Evolutionary conservation across 2,329 filamentous ascomycete species (phyloP).

Genomic region (Ophiostoma fasciatum): DNA sequence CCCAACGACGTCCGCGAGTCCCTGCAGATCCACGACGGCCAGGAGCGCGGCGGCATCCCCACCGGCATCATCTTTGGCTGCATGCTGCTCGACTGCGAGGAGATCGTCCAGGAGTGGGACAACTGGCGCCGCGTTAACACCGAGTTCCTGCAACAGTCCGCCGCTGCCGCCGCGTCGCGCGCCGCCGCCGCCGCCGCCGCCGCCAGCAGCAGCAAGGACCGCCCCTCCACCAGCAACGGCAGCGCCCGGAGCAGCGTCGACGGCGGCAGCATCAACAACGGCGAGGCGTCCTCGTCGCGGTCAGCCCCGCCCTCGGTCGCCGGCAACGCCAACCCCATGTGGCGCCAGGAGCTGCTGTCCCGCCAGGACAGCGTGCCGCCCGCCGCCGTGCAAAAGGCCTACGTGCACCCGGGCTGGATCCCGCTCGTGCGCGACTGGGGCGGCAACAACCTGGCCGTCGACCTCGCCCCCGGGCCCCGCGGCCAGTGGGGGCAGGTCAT

Average conservation of each 20-base stretch:
- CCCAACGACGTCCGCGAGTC: constrained; percentile 91
- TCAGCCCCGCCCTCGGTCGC: constrained; percentile 30
- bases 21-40: constrained; percentile 82
- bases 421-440: constrained; percentile 95
- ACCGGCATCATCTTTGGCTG: constrained; percentile 86
- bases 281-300: constrained; percentile 54
- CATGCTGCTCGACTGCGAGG: constrained; percentile 96
- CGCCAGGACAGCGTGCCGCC: constrained; percentile 81
- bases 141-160: constrained; percentile 58
- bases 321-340: constrained; percentile 38
- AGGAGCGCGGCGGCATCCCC: constrained; percentile 80
- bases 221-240: constrained; percentile 19
- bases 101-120: constrained; percentile 94
- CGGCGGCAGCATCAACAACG: constrained; percentile 45
- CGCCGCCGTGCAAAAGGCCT: constrained; percentile 77
- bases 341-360: constrained; percentile 72
- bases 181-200: constrained; percentile 38
- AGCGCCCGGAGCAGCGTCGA: constrained; percentile 55
- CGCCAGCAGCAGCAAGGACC: no score
- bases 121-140: constrained; percentile 92
- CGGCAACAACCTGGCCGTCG: constrained; percentile 90
- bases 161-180: constrained; percentile 42
- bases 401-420: constrained; percentile 91
- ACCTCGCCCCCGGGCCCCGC: constrained; percentile 76
- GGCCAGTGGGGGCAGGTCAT: constrained; percentile 96